Evolutionary conservation across 2,329 filamentous ascomycete genomes (phyloP), one percentile per base, ranked within the genome.

Genomic region (Davidsoniella eucalypti): DNA sequence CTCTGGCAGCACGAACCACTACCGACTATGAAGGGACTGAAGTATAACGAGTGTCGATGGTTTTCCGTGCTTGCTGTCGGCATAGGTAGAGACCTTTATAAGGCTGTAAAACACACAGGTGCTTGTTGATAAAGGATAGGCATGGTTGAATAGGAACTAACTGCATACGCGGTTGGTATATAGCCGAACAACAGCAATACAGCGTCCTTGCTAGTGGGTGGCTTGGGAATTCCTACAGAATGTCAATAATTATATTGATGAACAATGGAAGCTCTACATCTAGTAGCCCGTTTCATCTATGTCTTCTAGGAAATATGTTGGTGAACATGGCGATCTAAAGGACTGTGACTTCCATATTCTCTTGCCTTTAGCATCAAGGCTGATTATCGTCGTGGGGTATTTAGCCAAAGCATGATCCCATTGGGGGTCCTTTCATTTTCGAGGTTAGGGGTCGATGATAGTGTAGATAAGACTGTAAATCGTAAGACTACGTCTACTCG

Each of bases 81-180:
- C 71, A 68, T 4, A 56, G 52, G 17, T 65, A 64, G 0, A 80
- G 60, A 12, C 73, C 67, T 2, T 71, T 64, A 16, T 76, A 70
- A 0, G 76, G 76, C 26, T 76, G 70, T 0, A 80, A 54, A 7
- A 77, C 57, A 39, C 73, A 78, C 0, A 77, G 55, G 0, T 72
- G 49, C 0, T 76, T 64, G 40, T 76, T 79, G 0, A 81, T 51
- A 0, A 78, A 56, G 0, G 76, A 60, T 70, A 76, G 77, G 1
- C 73, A 65, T 0, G 76, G 75, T 36, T 81, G 76, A 0, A 78
- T 62, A 0, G 78, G 48, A 0, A 76, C 79, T 0, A 0, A 76
- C 79, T 0, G 74, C 70, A 3, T 79, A 61, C 0, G 67, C 63
- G 0, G 73, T 78, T 0, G 76, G 76, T 0, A 78, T 59, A 45